Conservation (phyloP, 257 asterid species). For the Solanum ahanhuiri region DNA sequence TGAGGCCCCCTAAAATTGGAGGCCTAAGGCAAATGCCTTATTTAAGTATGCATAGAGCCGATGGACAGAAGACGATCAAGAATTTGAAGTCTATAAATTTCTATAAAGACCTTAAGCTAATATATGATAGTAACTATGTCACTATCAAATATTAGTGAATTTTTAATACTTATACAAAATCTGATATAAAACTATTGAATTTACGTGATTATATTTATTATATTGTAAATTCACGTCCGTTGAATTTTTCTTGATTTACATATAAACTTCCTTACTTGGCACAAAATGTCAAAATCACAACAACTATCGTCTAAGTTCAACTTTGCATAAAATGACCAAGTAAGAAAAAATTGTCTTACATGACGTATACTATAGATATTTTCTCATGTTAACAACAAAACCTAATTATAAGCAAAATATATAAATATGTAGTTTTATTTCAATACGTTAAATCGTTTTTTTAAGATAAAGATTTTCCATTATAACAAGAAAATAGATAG, state of each 20-base stretch:
- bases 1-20: too few relatives aligned
- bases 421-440: too few relatives aligned
- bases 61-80: background rate
- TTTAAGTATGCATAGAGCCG: too few relatives aligned
- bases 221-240: background rate
- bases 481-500: background rate
- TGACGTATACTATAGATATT: background rate
- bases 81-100: background rate
- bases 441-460: background rate
- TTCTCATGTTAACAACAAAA: background rate
- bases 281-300: background rate
- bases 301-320: background rate
- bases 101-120: background rate
- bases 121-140: background rate
- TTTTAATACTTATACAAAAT: background rate
- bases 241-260: background rate
- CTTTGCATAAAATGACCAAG: background rate
- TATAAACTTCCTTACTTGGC: background rate
- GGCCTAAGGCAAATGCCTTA: too few relatives aligned
- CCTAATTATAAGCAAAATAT: background rate
- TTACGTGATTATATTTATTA: background rate
- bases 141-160: fast-evolving
- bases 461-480: background rate
- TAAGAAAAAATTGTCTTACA: background rate
- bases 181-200: background rate